These are phyloP conservation scores for Phascolomyces articulosus DNA, from an alignment of 371 early-diverging fungal species.

Conservation along the genomic window DNA sequence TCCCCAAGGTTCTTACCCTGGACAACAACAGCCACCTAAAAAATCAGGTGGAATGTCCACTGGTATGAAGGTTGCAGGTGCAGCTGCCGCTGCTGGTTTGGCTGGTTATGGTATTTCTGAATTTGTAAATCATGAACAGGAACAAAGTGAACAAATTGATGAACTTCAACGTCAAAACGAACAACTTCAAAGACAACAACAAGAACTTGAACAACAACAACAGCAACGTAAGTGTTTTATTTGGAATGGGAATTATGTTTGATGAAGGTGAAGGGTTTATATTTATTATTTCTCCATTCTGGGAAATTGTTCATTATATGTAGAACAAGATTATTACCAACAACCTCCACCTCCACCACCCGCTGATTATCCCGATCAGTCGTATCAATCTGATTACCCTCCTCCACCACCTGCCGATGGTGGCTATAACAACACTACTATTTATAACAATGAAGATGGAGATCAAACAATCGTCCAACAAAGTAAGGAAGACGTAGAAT, in stretches of 20 bases:
- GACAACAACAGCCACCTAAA: slow-evolving; percentile 12
- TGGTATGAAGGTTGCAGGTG: slow-evolving; percentile 48
- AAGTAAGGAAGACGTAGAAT: slow-evolving; percentile 23
- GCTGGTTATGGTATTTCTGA: slow-evolving; percentile 46
- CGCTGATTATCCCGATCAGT: slow-evolving; percentile 5
- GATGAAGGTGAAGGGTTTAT: too few relatives aligned
- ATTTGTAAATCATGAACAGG: slow-evolving; percentile 42
- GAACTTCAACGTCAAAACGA: slow-evolving; percentile 18
- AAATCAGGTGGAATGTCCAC: slow-evolving; percentile 32
- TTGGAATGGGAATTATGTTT: background rate
- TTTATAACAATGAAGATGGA: slow-evolving; percentile 44
- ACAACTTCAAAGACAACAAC: slow-evolving; percentile 10
- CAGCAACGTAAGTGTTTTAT: slow-evolving; percentile 22
- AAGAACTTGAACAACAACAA: slow-evolving; percentile 25
- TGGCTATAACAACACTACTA: slow-evolving; percentile 26
- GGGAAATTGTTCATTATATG: background rate
- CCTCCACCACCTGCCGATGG: slow-evolving; percentile 14
- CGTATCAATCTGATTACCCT: slow-evolving; percentile 7
- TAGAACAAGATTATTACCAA: slow-evolving; percentile 9
- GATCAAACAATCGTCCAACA: slow-evolving; percentile 34
- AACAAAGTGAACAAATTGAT: slow-evolving; percentile 30
- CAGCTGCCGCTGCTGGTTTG: slow-evolving; percentile 41
- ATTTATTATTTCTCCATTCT: background rate
- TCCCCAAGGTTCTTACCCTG: slow-evolving; percentile 13
- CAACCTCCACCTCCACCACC: slow-evolving; percentile 17